Conservation (phyloP, 2,329 filamentous ascomycete genomes). For the Tolypocladium tropicale region DNA sequence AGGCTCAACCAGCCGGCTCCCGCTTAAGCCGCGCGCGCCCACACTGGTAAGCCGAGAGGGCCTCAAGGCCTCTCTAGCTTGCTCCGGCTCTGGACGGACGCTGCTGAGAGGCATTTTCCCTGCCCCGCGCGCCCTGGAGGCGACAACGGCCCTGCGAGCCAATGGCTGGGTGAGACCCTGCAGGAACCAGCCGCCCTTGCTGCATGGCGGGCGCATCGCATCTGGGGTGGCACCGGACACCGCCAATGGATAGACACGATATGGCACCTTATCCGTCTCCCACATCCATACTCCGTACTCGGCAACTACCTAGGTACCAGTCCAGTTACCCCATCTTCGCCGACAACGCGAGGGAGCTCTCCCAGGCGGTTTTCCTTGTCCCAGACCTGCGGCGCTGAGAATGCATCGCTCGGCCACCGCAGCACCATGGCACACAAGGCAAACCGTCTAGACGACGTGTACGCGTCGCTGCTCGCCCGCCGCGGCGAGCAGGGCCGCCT, state of each 20-base stretch:
- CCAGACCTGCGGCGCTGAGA: not conserved
- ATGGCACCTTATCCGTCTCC: too few species aligned
- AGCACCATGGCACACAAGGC: constrained; percentile 1
- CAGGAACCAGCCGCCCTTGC: too few species aligned
- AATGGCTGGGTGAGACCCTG: not conserved
- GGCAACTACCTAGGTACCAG: too few species aligned
- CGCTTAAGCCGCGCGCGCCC: not conserved
- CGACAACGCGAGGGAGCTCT: not conserved
- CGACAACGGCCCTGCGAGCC: not conserved
- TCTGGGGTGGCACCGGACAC: not conserved
- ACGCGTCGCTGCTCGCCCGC: constrained; percentile 15
- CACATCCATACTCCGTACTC: not conserved
- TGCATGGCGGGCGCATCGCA: not conserved
- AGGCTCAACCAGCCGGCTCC: not conserved
- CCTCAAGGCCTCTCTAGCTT: too few species aligned
- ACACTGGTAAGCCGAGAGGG: not conserved
- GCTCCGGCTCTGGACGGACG: not conserved
- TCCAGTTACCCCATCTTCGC: too few species aligned
- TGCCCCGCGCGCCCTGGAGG: not conserved
- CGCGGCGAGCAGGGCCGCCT: constrained; percentile 24
- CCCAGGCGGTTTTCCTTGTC: not conserved
- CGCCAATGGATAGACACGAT: too few species aligned
- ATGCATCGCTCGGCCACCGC: not conserved
- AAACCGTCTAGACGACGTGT: constrained; percentile 15
- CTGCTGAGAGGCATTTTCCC: not conserved